phyloP scores from a whole-genome alignment of 495 filamentous ascomycete genomes.

The Bacidia rubella region DNA sequence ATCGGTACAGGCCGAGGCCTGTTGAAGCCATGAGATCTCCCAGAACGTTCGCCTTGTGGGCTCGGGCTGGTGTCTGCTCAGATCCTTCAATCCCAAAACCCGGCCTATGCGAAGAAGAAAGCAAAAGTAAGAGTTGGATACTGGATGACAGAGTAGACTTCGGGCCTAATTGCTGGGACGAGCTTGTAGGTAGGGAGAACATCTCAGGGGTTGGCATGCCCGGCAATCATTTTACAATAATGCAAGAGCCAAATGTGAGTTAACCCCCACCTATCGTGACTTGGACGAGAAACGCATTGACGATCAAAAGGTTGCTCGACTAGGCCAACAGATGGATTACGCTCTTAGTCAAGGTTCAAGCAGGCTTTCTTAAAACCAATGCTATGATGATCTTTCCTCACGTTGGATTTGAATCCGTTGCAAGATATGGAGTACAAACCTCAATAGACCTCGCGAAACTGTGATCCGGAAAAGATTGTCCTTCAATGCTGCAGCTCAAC shows the following conservation, averaged over 20 bases:
- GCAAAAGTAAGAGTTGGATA: conserved; percentile 14
- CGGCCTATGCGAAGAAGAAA: conserved; percentile 10
- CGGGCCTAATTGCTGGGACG: neutral
- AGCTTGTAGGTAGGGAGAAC: neutral
- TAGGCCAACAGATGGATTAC: neutral
- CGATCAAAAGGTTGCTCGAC: neutral
- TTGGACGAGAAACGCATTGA: neutral
- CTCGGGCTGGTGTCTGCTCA: conserved; percentile 10
- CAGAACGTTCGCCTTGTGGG: conserved; percentile 12
- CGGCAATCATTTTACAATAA: conserved; percentile 6
- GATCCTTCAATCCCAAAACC: neutral
- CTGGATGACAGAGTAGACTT: conserved; percentile 17
- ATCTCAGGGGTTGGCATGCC: neutral
- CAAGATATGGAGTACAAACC: too few relatives aligned
- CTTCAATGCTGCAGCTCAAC: too few relatives aligned
- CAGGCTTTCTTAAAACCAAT: too few relatives aligned
- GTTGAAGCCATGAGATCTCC: neutral
- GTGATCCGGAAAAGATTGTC: too few relatives aligned
- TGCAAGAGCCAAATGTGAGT: neutral
- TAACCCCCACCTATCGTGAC: neutral
- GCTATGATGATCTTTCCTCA: too few relatives aligned
- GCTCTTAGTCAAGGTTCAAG: neutral
- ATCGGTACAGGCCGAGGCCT: conserved; percentile 15
- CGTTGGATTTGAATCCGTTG: too few relatives aligned
- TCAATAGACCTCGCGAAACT: too few relatives aligned